Evolutionary conservation across 768 basidiomycete genomes (phyloP).

Genomic region (Leccinum longicurvipes): DNA sequence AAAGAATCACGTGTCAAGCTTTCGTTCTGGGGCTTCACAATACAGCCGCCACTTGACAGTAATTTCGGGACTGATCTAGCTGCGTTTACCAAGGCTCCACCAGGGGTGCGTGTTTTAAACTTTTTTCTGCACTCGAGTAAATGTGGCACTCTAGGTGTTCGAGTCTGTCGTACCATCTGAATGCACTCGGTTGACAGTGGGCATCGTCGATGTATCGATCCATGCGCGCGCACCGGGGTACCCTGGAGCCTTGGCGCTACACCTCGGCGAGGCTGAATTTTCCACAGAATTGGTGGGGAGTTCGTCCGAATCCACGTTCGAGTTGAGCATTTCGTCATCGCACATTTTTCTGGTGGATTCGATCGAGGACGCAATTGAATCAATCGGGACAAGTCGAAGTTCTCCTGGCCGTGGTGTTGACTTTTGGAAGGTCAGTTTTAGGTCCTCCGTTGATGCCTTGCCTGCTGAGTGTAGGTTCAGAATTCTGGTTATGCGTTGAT

Average conservation of each 20-base stretch:
- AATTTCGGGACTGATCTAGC: constrained; percentile 60
- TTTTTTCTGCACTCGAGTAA: not conserved
- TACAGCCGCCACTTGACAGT: constrained; percentile 58
- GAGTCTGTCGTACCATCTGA: constrained; percentile 92
- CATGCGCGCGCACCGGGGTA: constrained; percentile 55
- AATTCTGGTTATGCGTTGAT: constrained; percentile 66
- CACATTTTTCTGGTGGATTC: constrained; percentile 56
- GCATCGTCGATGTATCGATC: constrained; percentile 63
- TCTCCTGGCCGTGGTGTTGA: constrained; percentile 36
- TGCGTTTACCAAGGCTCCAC: constrained; percentile 74
- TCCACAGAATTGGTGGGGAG: constrained; percentile 71
- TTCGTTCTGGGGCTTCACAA: constrained; percentile 61
- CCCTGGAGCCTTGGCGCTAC: constrained; percentile 62
- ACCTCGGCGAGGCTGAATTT: constrained; percentile 65
- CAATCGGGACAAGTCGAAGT: constrained; percentile 16
- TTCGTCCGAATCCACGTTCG: constrained; percentile 52
- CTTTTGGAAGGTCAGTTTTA: constrained; percentile 63
- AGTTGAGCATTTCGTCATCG: constrained; percentile 45
- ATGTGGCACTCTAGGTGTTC: constrained; percentile 57
- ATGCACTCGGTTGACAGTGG: constrained; percentile 66
- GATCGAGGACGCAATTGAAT: constrained; percentile 32
- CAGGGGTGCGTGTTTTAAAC: constrained; percentile 61
- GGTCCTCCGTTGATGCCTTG: not conserved
- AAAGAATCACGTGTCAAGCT: constrained; percentile 78
- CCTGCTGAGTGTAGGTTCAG: constrained; percentile 32